Conservation (phyloP, 306 rosid species). For the Urtica urens region DNA sequence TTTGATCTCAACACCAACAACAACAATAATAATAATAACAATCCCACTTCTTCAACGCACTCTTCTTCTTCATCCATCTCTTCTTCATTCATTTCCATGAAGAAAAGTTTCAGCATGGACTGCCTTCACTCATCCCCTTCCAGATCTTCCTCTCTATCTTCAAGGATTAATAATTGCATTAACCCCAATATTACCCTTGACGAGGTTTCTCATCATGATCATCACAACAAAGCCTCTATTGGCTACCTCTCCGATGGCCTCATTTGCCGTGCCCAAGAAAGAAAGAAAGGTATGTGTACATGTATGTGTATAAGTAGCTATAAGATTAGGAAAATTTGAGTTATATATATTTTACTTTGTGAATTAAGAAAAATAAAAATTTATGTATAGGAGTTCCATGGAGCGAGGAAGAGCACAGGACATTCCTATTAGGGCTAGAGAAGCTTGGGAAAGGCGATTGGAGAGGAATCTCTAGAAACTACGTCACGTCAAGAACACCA, state of each 20-base stretch:
- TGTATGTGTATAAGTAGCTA: neutral
- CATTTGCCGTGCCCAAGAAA: conserved; percentile 39
- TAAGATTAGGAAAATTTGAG: too few species aligned
- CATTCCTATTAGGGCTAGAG: conserved; percentile 68
- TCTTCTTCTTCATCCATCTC: neutral
- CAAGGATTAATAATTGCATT: too few species aligned
- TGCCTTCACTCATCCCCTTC: conserved; percentile 33
- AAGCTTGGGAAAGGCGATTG: conserved; percentile 88
- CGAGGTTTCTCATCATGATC: conserved; percentile 1
- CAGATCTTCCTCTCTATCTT: conserved; percentile 36
- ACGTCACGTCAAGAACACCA: conserved; percentile 78
- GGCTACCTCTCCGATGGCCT: conserved; percentile 77
- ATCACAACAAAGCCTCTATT: conserved; percentile 22
- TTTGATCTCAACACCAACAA: conserved; percentile 24
- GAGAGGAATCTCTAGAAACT: conserved; percentile 79
- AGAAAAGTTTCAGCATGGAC: conserved; percentile 75
- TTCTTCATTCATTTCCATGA: conserved; percentile 21
- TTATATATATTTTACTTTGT: neutral
- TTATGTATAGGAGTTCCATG: conserved; percentile 91
- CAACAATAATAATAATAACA: too few species aligned
- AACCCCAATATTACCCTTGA: conserved; percentile 21
- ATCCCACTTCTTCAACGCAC: conserved; percentile 11
- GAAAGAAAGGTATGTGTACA: conserved; percentile 48
- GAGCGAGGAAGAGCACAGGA: conserved; percentile 89
- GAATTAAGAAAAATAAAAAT: neutral